Percentiles rank a stretch among this genome's conserved stretches.
phyloP scores from a whole-genome alignment of 805 yeast genomes.

The Metschnikowia cerradonensis region DNA sequence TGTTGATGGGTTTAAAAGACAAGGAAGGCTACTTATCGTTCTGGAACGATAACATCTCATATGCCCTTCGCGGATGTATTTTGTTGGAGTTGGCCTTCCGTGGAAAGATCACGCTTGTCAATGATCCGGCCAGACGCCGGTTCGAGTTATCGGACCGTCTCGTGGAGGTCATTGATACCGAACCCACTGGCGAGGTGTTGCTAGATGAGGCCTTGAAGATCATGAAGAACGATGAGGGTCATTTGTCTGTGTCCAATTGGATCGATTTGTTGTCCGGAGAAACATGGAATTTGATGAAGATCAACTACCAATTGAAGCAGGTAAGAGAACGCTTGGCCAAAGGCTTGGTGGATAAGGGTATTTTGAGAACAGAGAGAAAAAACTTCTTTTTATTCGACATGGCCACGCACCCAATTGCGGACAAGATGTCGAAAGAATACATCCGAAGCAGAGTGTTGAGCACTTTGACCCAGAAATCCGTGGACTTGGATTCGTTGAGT shows the following conservation, averaged over 20 bases:
- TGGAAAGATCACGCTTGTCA: slow-evolving; percentile 81
- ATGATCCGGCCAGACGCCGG: slow-evolving; percentile 88
- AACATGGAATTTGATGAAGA: slow-evolving; percentile 95
- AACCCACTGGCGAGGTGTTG: slow-evolving; percentile 90
- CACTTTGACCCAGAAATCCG: slow-evolving; percentile 67
- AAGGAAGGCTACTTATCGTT: slow-evolving; percentile 94
- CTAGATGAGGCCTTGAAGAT: slow-evolving; percentile 89
- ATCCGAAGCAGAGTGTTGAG: slow-evolving; percentile 69
- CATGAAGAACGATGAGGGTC: slow-evolving; percentile 80
- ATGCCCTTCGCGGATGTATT: slow-evolving; percentile 93
- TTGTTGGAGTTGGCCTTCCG: slow-evolving; percentile 88
- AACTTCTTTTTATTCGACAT: slow-evolving; percentile 92
- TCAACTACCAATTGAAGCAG: slow-evolving; percentile 92
- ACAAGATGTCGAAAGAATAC: slow-evolving; percentile 76
- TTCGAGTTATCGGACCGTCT: slow-evolving; percentile 84
- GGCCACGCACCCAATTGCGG: slow-evolving; percentile 98
- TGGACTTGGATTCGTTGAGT: slow-evolving; percentile 38
- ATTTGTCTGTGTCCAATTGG: slow-evolving; percentile 81
- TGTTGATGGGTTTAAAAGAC: slow-evolving; percentile 89
- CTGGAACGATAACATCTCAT: slow-evolving; percentile 97
- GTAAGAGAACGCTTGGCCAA: slow-evolving; percentile 95
- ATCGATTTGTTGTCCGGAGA: slow-evolving; percentile 91
- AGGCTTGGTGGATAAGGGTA: slow-evolving; percentile 95
- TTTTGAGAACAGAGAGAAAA: slow-evolving; percentile 91
- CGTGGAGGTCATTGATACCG: slow-evolving; percentile 79